phyloP scores from a whole-genome alignment of 768 basidiomycete genomes.

The Tylopilus rubrobrunneus region DNA sequence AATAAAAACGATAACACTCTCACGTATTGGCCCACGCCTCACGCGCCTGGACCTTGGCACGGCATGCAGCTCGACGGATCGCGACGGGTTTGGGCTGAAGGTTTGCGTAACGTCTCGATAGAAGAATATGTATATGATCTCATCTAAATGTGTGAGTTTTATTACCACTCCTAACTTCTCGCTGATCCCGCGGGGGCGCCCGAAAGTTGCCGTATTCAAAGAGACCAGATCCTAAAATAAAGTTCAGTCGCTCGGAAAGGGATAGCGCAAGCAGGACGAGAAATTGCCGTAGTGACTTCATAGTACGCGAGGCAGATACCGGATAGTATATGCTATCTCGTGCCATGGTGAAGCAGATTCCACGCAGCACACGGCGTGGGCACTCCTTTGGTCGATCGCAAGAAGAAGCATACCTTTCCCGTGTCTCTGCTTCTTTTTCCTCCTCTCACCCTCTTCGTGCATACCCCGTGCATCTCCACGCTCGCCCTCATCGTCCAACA shows the following conservation, averaged over 20 bases:
- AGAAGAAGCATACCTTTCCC: slow-evolving; percentile 33
- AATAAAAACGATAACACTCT: slow-evolving; percentile 4
- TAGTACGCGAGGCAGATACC: neutral
- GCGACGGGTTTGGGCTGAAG: neutral
- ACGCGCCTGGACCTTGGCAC: slow-evolving; percentile 4
- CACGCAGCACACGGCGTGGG: slow-evolving; percentile 4
- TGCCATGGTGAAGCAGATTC: slow-evolving; percentile 4
- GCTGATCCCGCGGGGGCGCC: slow-evolving; percentile 60
- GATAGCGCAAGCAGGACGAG: neutral
- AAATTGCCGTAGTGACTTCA: slow-evolving; percentile 4
- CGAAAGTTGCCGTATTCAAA: slow-evolving; percentile 54
- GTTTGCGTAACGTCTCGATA: slow-evolving; percentile 2
- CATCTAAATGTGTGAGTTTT: slow-evolving; percentile 68
- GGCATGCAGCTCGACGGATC: slow-evolving; percentile 2
- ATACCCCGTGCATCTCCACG: slow-evolving; percentile 20
- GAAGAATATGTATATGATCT: slow-evolving; percentile 13
- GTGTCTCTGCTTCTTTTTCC: slow-evolving; percentile 52
- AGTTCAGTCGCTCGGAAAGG: slow-evolving; percentile 2
- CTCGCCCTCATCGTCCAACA: slow-evolving; percentile 55
- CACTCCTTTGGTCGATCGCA: neutral
- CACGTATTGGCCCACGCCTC: slow-evolving; percentile 7
- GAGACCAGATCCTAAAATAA: slow-evolving; percentile 34
- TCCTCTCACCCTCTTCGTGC: slow-evolving; percentile 32
- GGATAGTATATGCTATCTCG: neutral
- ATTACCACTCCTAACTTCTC: slow-evolving; percentile 66